Evolutionary conservation across 805 yeast genomes (phyloP), one percentile per base, ranked within the genome.

Genomic region (Wickerhamiella slavikovae): DNA sequence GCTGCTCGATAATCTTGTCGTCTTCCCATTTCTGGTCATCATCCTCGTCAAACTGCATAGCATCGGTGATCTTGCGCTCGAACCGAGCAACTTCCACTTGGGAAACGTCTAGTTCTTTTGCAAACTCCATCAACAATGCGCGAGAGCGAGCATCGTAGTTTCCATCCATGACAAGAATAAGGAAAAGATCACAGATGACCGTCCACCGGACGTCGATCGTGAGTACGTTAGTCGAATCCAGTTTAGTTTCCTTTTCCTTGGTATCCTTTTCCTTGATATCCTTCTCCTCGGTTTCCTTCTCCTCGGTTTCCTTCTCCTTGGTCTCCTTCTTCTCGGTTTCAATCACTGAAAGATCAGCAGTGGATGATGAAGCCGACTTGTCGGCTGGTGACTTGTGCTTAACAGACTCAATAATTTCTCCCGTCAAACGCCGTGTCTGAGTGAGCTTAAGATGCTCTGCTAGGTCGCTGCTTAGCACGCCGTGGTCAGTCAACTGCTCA

Each of bases 151-250:
- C 55, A 50, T 89, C 99, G 47, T 80, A 91, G 32, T 69, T 65
- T 0, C 93, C 80, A 35, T 82, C 92, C 29, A 82, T 71, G 12
- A 89, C 54, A 2, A 85, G 56, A 7, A 78, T 61, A 24, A 89
- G 57, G 45, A 85, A 85, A 27, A 89, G 54, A 48, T 89, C 98
- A 53, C 98, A 91, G 4, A 89, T 57, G 10, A 85, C 65, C 0
- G 94, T 83, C 98, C 98, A 91, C 18, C 83, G 68, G 15, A 89
- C 64, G 43, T 83, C 94, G 31, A 77, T 62, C 17, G 71, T 67
- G 5, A 73, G 20, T n/a, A n/a, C n/a, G n/a, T n/a, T n/a, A n/a
- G n/a, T n/a, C n/a, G n/a, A n/a, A n/a, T n/a, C n/a, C n/a, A n/a
- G n/a, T n/a, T n/a, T n/a, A 19, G 11, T 19, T 4, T 27, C 22